phyloP scores from a whole-genome alignment of 352 stramenopile species.

The Sclerospora graminicola region DNA sequence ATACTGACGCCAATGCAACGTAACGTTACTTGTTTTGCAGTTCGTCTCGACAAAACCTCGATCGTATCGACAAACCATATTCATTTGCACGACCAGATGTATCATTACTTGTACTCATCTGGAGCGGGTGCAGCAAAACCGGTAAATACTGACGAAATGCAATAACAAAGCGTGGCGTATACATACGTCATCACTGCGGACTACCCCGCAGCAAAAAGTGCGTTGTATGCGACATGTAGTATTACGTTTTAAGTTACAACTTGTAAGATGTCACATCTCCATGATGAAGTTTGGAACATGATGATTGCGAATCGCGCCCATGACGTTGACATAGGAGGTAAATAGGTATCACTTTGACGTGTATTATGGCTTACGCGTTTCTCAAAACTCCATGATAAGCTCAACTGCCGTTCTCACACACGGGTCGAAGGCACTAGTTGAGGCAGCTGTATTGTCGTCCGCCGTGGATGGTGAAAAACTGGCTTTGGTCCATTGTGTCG shows the following conservation, averaged over 20 bases:
- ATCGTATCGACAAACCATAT: slow-evolving; percentile 81
- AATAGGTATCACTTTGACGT: no score
- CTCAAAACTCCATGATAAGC: slow-evolving; percentile 52
- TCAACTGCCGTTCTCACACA: slow-evolving; percentile 65
- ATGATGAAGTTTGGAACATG: no score
- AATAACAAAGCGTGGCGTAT: slow-evolving; percentile 6
- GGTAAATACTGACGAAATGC: slow-evolving; percentile 3
- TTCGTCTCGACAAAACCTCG: slow-evolving; percentile 79
- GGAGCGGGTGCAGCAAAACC: slow-evolving; percentile 8
- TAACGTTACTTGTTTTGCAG: slow-evolving; percentile 17
- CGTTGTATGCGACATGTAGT: no score
- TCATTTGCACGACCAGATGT: slow-evolving; percentile 92
- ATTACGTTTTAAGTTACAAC: no score
- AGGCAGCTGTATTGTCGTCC: slow-evolving; percentile 2
- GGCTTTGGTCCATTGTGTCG: slow-evolving; percentile 8
- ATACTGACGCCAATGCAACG: no score
- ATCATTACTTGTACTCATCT: slow-evolving; percentile 84
- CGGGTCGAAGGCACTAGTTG: slow-evolving; percentile 29
- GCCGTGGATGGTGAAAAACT: slow-evolving; percentile 3
- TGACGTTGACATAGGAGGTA: no score
- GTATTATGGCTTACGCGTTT: not conserved
- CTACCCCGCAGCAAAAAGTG: no score
- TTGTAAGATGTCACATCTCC: no score
- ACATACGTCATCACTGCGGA: no score
- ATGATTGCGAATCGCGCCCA: no score